phyloP scores from a whole-genome alignment of 108 stramenopile species.

The Epithemia pelagica region DNA sequence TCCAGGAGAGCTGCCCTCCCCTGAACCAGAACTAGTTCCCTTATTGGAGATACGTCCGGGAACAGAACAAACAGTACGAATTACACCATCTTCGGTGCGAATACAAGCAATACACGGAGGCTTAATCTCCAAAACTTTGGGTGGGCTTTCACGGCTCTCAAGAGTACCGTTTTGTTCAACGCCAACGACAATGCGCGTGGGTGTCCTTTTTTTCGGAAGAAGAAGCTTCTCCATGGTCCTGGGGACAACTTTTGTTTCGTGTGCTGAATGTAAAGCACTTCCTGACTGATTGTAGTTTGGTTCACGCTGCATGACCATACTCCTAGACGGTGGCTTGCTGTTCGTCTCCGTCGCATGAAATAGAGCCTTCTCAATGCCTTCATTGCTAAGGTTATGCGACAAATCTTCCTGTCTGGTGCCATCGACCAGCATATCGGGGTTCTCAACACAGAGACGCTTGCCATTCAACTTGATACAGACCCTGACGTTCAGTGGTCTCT shows the following conservation, averaged over 20 bases:
- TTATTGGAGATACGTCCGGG: conserved; percentile 37
- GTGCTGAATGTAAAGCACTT: not conserved
- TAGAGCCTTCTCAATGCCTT: not conserved
- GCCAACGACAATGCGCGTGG: not conserved
- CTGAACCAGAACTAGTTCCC: not conserved
- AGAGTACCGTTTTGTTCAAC: not conserved
- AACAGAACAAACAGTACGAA: conserved; percentile 42
- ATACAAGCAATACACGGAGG: conserved; percentile 31
- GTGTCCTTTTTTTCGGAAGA: no score
- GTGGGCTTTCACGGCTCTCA: not conserved
- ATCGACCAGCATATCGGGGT: not conserved
- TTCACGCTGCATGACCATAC: not conserved
- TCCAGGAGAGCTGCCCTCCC: conserved; percentile 22
- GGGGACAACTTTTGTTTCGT: not conserved
- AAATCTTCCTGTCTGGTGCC: not conserved
- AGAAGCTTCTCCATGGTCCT: not conserved
- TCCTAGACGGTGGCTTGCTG: not conserved
- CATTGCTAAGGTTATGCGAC: not conserved
- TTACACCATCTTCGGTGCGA: conserved; percentile 38
- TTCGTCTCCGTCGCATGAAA: not conserved
- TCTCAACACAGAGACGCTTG: not conserved
- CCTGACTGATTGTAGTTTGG: not conserved
- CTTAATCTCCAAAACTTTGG: not conserved
- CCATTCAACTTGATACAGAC: conserved; percentile 60
- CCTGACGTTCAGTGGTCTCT: conserved; percentile 49